Evolutionary conservation across 2,329 filamentous ascomycete genomes (phyloP).

Genomic region (Colletotrichum ledebouriae): DNA sequence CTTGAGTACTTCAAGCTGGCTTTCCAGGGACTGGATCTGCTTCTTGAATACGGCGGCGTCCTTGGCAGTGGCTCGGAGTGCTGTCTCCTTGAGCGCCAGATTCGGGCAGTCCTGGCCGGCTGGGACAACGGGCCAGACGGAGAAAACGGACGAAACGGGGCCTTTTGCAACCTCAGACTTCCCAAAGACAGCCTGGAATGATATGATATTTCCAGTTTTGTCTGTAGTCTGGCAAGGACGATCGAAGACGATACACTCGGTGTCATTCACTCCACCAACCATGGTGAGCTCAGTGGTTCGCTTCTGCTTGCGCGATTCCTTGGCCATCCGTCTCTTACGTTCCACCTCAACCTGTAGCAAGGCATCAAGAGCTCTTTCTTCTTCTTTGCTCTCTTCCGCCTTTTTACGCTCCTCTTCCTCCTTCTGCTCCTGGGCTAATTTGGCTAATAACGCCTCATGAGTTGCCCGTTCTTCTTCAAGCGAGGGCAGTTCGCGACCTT

Average conservation of each 20-base stretch:
- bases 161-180: conserved; percentile 76
- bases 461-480: conserved; percentile 89
- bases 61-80: conserved; percentile 68
- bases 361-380: conserved; percentile 77
- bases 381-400: conserved; percentile 71
- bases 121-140: conserved; percentile 76
- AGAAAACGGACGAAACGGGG: conserved; percentile 76
- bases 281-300: conserved; percentile 57
- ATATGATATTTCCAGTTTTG: conserved; percentile 71
- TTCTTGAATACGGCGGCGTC: conserved; percentile 78
- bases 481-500: conserved; percentile 83
- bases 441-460: conserved; percentile 80
- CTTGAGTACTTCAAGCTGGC: conserved; percentile 81
- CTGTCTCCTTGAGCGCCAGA: conserved; percentile 81
- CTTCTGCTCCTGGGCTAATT: conserved; percentile 69
- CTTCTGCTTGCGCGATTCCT: conserved; percentile 74
- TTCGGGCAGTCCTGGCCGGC: conserved; percentile 69
- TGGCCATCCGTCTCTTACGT: conserved; percentile 74
- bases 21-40: conserved; percentile 81
- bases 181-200: conserved; percentile 79
- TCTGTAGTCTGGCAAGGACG: conserved; percentile 75
- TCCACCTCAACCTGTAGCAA: conserved; percentile 81
- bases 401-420: conserved; percentile 66
- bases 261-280: conserved; percentile 50
- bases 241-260: conserved; percentile 71